Percentiles rank a stretch among this genome's conserved stretches.
Conservation (phyloP, 345 rosid genomes). For the Sisymbrium irio region DNA sequence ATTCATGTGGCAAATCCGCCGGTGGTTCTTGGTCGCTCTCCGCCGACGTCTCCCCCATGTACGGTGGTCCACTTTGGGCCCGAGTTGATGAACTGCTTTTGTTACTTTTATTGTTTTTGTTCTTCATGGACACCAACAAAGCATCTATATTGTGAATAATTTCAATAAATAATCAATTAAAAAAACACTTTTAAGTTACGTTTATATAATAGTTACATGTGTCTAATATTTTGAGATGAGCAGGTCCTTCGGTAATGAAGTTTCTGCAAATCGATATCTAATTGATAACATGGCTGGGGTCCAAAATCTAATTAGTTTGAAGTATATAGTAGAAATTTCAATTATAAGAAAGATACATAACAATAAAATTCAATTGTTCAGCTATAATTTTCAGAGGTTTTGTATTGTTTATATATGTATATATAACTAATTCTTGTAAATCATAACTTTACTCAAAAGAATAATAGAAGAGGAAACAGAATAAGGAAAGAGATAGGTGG, state of each 20-base stretch:
- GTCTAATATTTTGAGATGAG: background rate
- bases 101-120: constrained; percentile 26
- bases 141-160: constrained; percentile 34
- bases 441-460: constrained; percentile 1
- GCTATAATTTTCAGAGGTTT: background rate
- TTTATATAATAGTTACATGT: background rate
- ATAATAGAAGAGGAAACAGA: background rate
- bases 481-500: background rate
- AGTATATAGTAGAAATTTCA: background rate
- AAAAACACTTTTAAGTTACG: too few species aligned
- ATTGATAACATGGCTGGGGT: background rate
- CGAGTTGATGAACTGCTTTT: constrained; percentile 34
- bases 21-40: constrained; percentile 42
- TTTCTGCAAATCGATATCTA: background rate
- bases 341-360: background rate
- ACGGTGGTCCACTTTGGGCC: constrained; percentile 37
- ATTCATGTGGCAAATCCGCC: constrained; percentile 65
- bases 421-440: background rate
- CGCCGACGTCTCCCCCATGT: constrained; percentile 37
- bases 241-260: background rate
- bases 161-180: background rate
- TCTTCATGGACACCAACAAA: constrained; percentile 29
- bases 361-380: background rate
- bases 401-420: background rate
- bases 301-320: background rate